Evolutionary conservation across 164 flowering plant species (phyloP).

Genomic region (Umbilicus rupestris): DNA sequence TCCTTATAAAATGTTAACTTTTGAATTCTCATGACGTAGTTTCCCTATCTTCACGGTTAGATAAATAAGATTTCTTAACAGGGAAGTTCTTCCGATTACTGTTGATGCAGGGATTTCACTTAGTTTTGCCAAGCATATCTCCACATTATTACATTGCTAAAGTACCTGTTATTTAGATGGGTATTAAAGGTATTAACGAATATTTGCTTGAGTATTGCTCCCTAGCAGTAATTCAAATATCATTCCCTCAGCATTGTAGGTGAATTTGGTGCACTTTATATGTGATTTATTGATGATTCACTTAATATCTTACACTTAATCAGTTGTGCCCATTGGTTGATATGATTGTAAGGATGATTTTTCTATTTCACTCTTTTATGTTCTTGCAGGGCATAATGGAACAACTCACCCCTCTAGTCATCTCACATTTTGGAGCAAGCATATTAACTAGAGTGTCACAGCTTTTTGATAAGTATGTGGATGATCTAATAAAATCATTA

Average conservation of each 20-base stretch:
- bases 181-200: neutral
- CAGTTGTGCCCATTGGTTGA: too few relatives aligned
- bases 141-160: too few relatives aligned
- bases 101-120: too few relatives aligned
- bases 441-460: conserved; percentile 54
- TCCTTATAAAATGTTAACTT: too few relatives aligned
- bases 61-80: too few relatives aligned
- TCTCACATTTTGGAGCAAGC: conserved; percentile 71
- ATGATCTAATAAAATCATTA: conserved; percentile 55
- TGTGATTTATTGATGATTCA: neutral
- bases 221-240: neutral
- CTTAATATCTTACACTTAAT: neutral
- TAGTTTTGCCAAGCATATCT: too few relatives aligned
- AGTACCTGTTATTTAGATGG: neutral
- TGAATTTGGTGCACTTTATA: neutral
- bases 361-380: neutral
- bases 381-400: conserved; percentile 66
- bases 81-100: too few relatives aligned
- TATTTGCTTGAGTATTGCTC: neutral
- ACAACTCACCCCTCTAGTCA: conserved; percentile 55
- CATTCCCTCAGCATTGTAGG: neutral
- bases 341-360: neutral
- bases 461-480: conserved; percentile 75
- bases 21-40: neutral
- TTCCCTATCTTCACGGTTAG: neutral